A percentile compares a stretch with the other conserved stretches of the same genome.
These are phyloP conservation scores for Globomyces pollinis-pini DNA, from an alignment of 192 early-diverging fungal species.

Conservation along the genomic window DNA sequence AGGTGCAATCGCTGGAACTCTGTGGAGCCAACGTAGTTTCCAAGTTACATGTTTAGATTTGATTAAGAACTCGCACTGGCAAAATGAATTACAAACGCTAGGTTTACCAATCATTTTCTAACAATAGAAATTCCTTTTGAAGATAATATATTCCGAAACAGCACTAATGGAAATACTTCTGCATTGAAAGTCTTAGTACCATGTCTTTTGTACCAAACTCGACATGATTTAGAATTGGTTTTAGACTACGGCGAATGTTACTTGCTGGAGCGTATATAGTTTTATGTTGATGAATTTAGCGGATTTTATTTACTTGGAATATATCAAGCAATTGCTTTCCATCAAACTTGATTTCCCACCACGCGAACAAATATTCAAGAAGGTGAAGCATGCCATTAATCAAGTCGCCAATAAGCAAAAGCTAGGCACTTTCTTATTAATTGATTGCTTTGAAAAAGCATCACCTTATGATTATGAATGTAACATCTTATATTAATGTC, in stretches of 20 bases:
- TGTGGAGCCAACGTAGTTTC: conserved; percentile 61
- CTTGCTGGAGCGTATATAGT: too few relatives aligned
- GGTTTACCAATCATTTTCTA: neutral
- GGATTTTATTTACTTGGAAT: conserved; percentile 43
- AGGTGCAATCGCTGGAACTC: conserved; percentile 44
- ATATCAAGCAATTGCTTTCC: conserved; percentile 34
- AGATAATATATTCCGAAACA: conserved; percentile 34
- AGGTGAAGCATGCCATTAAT: conserved; percentile 40
- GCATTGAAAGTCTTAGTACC: conserved; percentile 37
- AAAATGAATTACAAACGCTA: conserved; percentile 49
- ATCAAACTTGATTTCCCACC: conserved; percentile 17
- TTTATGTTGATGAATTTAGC: conserved; percentile 50
- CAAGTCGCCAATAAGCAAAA: conserved; percentile 50
- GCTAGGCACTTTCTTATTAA: conserved; percentile 37
- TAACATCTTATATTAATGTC: conserved; percentile 11
- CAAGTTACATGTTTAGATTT: conserved; percentile 50
- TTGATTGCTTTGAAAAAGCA: conserved; percentile 34
- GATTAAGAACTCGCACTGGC: conserved; percentile 59
- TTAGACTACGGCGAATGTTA: conserved; percentile 61
- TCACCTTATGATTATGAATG: conserved; percentile 63
- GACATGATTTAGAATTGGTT: conserved; percentile 51
- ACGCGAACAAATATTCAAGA: conserved; percentile 26
- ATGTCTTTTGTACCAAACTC: conserved; percentile 47
- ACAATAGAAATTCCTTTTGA: conserved; percentile 54
- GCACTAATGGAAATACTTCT: conserved; percentile 40